Base-by-base conservation (phyloP, 2,329 filamentous ascomycete species). In the Raffaelea arxii region DNA sequence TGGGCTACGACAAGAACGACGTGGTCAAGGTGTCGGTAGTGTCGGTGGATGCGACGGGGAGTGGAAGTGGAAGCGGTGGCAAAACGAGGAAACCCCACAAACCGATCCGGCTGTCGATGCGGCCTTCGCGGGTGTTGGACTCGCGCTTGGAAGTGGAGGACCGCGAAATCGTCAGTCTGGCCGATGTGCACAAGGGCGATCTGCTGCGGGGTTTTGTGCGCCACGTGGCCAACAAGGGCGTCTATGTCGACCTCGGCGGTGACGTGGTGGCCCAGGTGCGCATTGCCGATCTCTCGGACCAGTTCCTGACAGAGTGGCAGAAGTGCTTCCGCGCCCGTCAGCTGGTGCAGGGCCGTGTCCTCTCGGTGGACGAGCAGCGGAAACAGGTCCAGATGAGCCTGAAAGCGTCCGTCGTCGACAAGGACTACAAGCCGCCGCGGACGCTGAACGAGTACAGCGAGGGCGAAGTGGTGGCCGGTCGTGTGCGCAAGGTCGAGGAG, bases 261-360 rank as follows among this genome's bases (percentile, higher is more conserved):
- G 80, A 84, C 52, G 74, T 95, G 18, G 86, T 85, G 43, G 90
- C 82, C 1, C 84, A 90, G 57, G 85, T 95, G 41, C 84, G 86
- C 55, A 83, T 97, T 45, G 79, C 84, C 10, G 90, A 97, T 61
- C 74, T 98, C 14, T 95, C 90, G 0, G 92, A 98, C 61, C 77
- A 79, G 7, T 98, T 82, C 62, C 68, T 98, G 57, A 97, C 97
- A 65, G 87, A 97, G 51, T 98, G 92, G 92, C 94, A 95, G 67
- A 79, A 86, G 30, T 72, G 82, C 39, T 96, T 91, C 66, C 82
- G 92, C 57, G 69, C 91, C 41, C 88, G 94, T 57, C 89, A 97
- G 64, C 74, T 98, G 6, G 88, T 98, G 46, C 88, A 84, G 64
- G 92, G 89, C 44, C 87, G 91, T 53, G 74, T 98, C 49, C 78